Percentiles rank a stretch among this genome's conserved stretches.
phyloP scores from a whole-genome alignment of 2,329 filamentous ascomycete genomes.

The Xylariomycetidae sp. region DNA sequence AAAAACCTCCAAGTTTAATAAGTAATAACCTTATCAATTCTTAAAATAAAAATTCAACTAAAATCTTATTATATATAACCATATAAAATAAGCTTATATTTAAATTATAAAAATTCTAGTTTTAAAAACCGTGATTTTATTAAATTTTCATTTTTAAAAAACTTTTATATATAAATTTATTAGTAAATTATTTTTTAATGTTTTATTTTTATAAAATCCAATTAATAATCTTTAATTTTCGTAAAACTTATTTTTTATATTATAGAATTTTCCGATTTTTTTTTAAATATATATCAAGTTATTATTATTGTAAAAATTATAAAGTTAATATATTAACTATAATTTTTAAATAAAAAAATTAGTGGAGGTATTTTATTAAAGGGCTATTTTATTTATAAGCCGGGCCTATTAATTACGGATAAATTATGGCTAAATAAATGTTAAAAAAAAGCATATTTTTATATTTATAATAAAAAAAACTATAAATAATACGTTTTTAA shows the following conservation, averaged over 20 bases:
- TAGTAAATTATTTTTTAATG: neutral
- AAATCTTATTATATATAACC: neutral
- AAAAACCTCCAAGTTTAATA: constrained; percentile 13
- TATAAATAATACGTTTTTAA: no score
- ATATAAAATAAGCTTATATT: neutral
- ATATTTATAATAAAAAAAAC: no score
- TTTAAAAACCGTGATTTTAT: neutral
- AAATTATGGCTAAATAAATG: no score
- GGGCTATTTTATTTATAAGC: no score
- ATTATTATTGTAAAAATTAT: neutral
- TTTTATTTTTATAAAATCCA: neutral
- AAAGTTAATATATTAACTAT: neutral
- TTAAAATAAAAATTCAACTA: neutral
- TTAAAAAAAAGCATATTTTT: no score
- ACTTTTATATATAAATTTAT: neutral
- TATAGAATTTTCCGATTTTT: neutral
- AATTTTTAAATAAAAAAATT: no score
- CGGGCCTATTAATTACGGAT: no score
- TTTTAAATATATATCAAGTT: neutral
- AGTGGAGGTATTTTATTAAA: no score
- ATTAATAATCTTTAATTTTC: neutral
- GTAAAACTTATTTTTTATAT: neutral
- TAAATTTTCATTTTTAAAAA: constrained; percentile 1
- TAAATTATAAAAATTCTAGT: neutral
- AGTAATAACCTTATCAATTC: no score